Evolutionary conservation across 1,284 basidiomycete species (phyloP), one percentile per base, ranked within the genome.

Genomic region (Fistulina hepatica): DNA sequence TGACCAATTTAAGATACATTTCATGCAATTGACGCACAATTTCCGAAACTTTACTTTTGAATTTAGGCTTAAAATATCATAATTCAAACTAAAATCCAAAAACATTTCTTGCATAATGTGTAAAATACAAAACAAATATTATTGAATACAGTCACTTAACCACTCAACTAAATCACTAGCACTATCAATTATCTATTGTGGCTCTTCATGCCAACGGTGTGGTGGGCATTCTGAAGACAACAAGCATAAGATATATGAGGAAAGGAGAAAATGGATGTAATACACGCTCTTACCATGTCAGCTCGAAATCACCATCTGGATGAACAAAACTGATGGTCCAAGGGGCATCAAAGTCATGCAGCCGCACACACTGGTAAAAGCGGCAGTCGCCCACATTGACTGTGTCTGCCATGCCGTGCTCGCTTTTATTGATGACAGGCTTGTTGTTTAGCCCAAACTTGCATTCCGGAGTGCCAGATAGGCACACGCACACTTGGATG

Each of bases 381-480:
- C 90, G 86, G 58, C 94, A 97, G 55, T 98, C 94, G 54, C 97
- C 94, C 30, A 98, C 67, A 57, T 97, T 91, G 25, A 97, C 92
- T 1, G 88, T 85, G 48, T 88, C 81, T 44, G 81, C 59, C 27
- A 61, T 65, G 33, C 69, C 73, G 46, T 72, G 67, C 42, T 84
- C 79, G 35, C 73, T 76, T 66, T 91, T 91, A 64, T 95, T 92
- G 40, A 97, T 82, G 15, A 97, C 91, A 21, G 98, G 73, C 60
- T 97, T 97, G 65, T 97, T 93, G 52, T 98, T 98, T 45, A 98
- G 65, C 3, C 95, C 95, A 49, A 99, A 97, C 58, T 95, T 94
- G 71, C 93, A 97, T 52, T 97, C 92, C 0, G 94, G 91, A 36
- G 90, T 91, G 12, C 95, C 95, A 17, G 88, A 81, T 16, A 99